phyloP scores from a whole-genome alignment of 345 rosid genomes.

The Physaria fendleri region DNA sequence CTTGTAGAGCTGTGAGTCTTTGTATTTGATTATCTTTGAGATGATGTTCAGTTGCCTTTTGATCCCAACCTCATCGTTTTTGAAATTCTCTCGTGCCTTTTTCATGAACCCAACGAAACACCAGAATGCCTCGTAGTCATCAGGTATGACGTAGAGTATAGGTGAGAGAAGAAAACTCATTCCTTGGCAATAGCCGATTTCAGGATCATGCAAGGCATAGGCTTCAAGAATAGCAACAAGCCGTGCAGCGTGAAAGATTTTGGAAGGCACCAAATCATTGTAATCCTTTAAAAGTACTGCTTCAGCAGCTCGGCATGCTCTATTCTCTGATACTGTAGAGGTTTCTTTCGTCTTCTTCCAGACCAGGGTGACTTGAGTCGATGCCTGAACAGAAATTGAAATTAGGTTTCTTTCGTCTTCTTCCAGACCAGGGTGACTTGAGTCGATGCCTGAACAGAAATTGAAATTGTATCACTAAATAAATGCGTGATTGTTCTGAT shows the following conservation, averaged over 20 bases:
- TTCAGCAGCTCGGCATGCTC: slow-evolving; percentile 60
- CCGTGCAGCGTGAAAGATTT: slow-evolving; percentile 89
- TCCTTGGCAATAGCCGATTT: slow-evolving; percentile 98
- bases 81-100: slow-evolving; percentile 92
- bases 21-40: slow-evolving; percentile 77
- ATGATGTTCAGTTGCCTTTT: slow-evolving; percentile 75
- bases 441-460: slow-evolving; percentile 46
- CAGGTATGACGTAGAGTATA: slow-evolving; percentile 59
- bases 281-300: slow-evolving; percentile 78
- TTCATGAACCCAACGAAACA: slow-evolving; percentile 93
- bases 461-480: not conserved
- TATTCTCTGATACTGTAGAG: slow-evolving; percentile 48
- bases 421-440: slow-evolving; percentile 89
- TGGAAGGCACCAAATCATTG: slow-evolving; percentile 63
- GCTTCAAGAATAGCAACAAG: slow-evolving; percentile 94
- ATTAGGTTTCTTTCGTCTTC: slow-evolving; percentile 61
- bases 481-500: not conserved
- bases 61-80: slow-evolving; percentile 91
- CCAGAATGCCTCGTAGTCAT: slow-evolving; percentile 95
- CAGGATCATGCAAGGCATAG: slow-evolving; percentile 79
- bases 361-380: slow-evolving; percentile 89
- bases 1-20: slow-evolving; percentile 82
- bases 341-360: slow-evolving; percentile 61
- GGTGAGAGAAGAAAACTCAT: slow-evolving; percentile 98
- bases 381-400: slow-evolving; percentile 39